These are phyloP conservation scores for Castanospermum australe DNA, from an alignment of 306 rosid species.

Conservation along the genomic window DNA sequence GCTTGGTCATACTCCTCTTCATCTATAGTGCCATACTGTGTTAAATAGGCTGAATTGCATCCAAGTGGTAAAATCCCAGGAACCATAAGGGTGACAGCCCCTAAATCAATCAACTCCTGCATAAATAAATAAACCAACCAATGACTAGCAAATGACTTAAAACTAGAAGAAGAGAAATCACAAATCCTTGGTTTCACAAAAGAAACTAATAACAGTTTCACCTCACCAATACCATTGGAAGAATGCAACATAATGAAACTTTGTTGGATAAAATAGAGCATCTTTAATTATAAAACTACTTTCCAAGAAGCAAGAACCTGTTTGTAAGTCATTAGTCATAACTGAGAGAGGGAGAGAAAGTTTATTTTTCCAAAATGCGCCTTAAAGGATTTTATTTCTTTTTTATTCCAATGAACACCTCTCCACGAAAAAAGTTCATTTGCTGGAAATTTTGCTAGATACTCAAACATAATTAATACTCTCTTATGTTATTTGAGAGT, in stretches of 20 bases:
- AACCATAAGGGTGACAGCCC: conserved; percentile 49
- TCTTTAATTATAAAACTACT: not conserved
- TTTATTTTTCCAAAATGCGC: too few species aligned
- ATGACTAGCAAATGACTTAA: not conserved
- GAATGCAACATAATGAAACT: not conserved
- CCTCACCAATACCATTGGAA: too few species aligned
- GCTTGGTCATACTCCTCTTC: conserved; percentile 38
- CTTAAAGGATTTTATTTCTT: not conserved
- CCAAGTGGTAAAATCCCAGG: conserved; percentile 68
- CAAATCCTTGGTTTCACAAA: not conserved
- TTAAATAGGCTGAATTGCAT: conserved; percentile 40
- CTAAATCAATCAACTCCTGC: conserved; percentile 54
- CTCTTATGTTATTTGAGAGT: not conserved
- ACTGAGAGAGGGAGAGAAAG: not conserved
- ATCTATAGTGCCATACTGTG: conserved; percentile 12
- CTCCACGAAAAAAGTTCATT: not conserved
- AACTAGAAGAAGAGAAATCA: not conserved
- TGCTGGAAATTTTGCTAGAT: not conserved
- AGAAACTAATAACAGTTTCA: not conserved
- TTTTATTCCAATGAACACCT: not conserved
- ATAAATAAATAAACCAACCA: not conserved
- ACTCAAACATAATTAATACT: not conserved
- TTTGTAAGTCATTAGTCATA: not conserved
- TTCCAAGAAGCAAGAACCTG: not conserved
- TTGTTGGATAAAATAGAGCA: not conserved